These are phyloP conservation scores for Paramecium sexaurelia DNA, from an alignment of 73 alveolate species.

Conservation along the genomic window DNA sequence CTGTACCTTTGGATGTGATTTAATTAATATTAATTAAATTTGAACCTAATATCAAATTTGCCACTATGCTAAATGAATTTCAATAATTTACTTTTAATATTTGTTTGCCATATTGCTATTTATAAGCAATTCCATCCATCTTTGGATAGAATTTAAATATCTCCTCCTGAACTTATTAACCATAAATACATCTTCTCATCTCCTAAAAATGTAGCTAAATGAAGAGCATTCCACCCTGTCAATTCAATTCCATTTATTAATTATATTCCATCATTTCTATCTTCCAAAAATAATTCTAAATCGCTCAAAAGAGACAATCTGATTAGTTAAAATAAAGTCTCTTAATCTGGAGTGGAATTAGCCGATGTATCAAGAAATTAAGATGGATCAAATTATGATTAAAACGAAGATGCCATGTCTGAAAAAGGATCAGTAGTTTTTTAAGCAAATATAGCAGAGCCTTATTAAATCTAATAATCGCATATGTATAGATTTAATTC, in stretches of 20 bases:
- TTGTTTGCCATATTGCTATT: conserved; percentile 33
- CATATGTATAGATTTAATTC: not conserved
- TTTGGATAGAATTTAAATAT: not conserved
- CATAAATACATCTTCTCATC: conserved; percentile 33
- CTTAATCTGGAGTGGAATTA: not conserved
- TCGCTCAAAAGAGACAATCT: not conserved
- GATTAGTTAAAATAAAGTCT: not conserved
- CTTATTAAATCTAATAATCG: not conserved
- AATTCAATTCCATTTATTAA: not conserved
- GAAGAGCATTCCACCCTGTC: conserved; percentile 64
- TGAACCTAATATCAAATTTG: not conserved
- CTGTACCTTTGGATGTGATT: not conserved
- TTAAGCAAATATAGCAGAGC: not conserved
- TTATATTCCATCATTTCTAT: not conserved
- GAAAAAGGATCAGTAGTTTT: not conserved
- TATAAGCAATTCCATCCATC: conserved; percentile 61
- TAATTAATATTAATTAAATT: not conserved
- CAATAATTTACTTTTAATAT: not conserved
- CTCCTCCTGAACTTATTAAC: conserved; percentile 51
- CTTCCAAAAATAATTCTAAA: not conserved
- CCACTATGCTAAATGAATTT: not conserved
- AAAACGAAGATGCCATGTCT: not conserved
- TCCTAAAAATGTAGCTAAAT: conserved; percentile 36
- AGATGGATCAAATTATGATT: not conserved
- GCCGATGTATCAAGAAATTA: not conserved